These are phyloP conservation scores for Raffaelea albimanens DNA, from an alignment of 2,329 filamentous ascomycete genomes.

Conservation along the genomic window DNA sequence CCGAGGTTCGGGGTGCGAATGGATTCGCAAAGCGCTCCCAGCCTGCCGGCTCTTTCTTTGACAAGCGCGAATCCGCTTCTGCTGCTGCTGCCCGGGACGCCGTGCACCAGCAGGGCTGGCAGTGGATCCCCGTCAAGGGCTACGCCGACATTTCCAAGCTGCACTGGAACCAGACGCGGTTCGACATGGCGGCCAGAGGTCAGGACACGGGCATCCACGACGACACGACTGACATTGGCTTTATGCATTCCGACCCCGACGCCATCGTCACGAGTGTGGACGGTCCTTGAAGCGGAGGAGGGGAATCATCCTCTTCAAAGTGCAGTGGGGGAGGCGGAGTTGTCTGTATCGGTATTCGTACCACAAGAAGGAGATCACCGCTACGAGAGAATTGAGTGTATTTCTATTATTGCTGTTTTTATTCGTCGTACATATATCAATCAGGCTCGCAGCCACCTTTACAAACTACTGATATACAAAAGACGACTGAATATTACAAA, in stretches of 20 bases:
- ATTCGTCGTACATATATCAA: not conserved
- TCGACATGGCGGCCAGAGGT: constrained; percentile 5
- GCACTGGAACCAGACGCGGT: constrained; percentile 14
- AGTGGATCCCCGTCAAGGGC: constrained; percentile 8
- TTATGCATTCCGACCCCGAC: not conserved
- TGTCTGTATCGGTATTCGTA: too few species aligned
- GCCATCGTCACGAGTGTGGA: not conserved
- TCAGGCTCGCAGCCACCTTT: too few species aligned
- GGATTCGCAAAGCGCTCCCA: too few species aligned
- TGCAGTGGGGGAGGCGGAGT: too few species aligned
- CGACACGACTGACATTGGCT: not conserved
- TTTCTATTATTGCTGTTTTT: not conserved
- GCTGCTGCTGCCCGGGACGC: not conserved
- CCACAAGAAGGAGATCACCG: too few species aligned
- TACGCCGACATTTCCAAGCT: constrained; percentile 8
- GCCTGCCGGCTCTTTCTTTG: too few species aligned
- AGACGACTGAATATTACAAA: too few species aligned
- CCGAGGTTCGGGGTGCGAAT: too few species aligned
- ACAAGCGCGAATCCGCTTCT: not conserved
- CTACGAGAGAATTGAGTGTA: not conserved
- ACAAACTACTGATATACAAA: too few species aligned
- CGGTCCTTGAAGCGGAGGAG: too few species aligned
- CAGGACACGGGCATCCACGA: not conserved
- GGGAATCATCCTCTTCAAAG: too few species aligned
- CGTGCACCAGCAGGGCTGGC: constrained; percentile 8